Base-by-base conservation (phyloP, 225 moss, liverwort and hornwort genomes). In the Sphagnum tenellum region DNA sequence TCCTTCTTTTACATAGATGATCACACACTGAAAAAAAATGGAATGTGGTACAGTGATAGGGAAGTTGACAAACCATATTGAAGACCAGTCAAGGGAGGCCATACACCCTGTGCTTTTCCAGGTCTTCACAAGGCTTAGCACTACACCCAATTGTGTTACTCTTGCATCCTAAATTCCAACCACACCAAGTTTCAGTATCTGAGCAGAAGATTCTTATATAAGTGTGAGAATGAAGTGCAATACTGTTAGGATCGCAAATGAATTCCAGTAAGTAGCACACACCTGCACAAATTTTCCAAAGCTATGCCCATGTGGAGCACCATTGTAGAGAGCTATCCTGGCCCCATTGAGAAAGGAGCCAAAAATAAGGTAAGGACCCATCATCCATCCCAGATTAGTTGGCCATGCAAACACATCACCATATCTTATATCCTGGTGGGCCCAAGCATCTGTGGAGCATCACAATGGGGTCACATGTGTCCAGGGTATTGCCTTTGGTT, bases 401-500 rank as follows among this genome's bases (percentile, higher is more conserved):
- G 96, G 96, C 87, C 79, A 88, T 48, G 88, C 81, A 3, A 83
- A 0, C 4, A 89, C 79, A 72, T 98, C 96, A 53, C 90, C 89
- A 66, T 74, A 70, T 7, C 66, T 70, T 8, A 68, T 55, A 76
- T 98, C 93, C 13, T 85, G 74, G 57, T 90, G 89, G 50, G 79
- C 96, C 93, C 93, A 98, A 4, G 78, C 80, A 77, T 93, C 93
- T 2, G 77, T 55, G 8, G 71, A 93, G 57, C 90, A 79, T 62
- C 88, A 79, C 0, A 98, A 65, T 7, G 96, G 79, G 3, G 85
- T 85, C 5, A 86, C 76, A 51, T 98, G 93, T 48, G 87, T 81
- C 96, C 96, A 93, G 50, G 93, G 93, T 54, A 93, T 93, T 45
- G 96, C 96, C 74, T n/a, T n/a, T n/a, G n/a, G n/a, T n/a, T n/a